Percentiles rank a stretch among this genome's conserved stretches.
phyloP scores from a whole-genome alignment of 305 asterid genomes.

The Fraxinus velutina region DNA sequence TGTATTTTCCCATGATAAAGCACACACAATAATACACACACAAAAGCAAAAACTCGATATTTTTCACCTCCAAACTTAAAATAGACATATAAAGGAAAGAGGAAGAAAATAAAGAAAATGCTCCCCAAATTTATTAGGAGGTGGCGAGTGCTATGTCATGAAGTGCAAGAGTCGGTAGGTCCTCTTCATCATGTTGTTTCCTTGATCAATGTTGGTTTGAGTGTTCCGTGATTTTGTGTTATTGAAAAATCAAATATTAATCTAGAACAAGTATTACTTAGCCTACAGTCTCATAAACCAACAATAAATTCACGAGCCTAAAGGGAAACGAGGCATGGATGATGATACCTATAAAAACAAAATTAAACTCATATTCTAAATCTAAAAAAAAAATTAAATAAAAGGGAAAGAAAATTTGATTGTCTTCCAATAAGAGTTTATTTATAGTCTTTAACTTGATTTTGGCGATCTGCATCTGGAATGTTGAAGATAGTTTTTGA shows the following conservation, averaged over 20 bases:
- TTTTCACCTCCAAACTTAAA: not conserved
- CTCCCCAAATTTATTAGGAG: not conserved
- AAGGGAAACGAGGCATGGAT: not conserved
- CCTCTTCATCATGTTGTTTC: not conserved
- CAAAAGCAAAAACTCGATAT: not conserved
- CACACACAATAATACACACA: not conserved
- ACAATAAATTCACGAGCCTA: not conserved
- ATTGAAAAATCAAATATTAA: not conserved
- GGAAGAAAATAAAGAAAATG: not conserved
- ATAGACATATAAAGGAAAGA: not conserved
- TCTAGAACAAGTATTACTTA: not conserved
- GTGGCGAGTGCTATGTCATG: not conserved
- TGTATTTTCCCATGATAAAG: not conserved
- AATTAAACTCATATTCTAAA: not conserved
- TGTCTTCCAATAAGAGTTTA: not conserved
- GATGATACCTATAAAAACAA: not conserved
- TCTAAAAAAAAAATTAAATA: too few species aligned
- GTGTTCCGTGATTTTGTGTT: not conserved
- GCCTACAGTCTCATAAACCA: not conserved
- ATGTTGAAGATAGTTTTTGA: not conserved
- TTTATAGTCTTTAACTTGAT: not conserved
- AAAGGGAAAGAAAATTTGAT: not conserved
- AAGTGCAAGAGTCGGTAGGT: not conserved
- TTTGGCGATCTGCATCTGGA: not conserved
- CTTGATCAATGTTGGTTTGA: not conserved